phyloP scores from a whole-genome alignment of 441 rosid genomes.

The Populus hybrid region DNA sequence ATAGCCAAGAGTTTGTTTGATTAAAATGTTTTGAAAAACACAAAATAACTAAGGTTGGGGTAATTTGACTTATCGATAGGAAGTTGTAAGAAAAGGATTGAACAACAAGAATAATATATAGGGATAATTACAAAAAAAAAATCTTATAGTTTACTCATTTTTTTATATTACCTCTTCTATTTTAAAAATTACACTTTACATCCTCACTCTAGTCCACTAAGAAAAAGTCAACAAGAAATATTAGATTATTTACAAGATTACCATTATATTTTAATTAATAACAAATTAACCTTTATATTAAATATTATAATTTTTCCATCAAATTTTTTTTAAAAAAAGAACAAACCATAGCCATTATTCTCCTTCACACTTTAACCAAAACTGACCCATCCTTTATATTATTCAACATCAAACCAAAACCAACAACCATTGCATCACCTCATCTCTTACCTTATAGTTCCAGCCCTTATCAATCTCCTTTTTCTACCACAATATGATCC shows the following conservation, averaged over 20 bases:
- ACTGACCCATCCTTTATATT: not conserved
- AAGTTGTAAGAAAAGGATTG: not conserved
- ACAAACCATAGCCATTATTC: not conserved
- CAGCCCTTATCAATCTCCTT: not conserved
- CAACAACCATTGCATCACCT: not conserved
- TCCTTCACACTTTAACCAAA: not conserved
- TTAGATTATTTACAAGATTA: too few relatives aligned
- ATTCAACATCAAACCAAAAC: not conserved
- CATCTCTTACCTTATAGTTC: not conserved
- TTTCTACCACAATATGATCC: not conserved
- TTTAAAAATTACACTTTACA: not conserved
- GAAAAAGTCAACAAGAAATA: too few relatives aligned
- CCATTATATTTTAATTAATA: too few relatives aligned
- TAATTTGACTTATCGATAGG: too few relatives aligned
- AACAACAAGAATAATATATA: too few relatives aligned
- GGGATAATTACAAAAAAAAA: too few relatives aligned
- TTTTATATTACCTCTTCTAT: too few relatives aligned
- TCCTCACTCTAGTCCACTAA: not conserved
- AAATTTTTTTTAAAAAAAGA: too few relatives aligned
- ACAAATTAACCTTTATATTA: too few relatives aligned
- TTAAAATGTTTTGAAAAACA: too few relatives aligned
- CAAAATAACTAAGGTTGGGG: too few relatives aligned
- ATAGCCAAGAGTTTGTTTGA: not conserved
- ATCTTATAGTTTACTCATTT: not conserved
- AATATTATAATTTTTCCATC: too few relatives aligned